phyloP scores from a whole-genome alignment of 768 basidiomycete species.

The Rhodotorula taiwanensis region DNA sequence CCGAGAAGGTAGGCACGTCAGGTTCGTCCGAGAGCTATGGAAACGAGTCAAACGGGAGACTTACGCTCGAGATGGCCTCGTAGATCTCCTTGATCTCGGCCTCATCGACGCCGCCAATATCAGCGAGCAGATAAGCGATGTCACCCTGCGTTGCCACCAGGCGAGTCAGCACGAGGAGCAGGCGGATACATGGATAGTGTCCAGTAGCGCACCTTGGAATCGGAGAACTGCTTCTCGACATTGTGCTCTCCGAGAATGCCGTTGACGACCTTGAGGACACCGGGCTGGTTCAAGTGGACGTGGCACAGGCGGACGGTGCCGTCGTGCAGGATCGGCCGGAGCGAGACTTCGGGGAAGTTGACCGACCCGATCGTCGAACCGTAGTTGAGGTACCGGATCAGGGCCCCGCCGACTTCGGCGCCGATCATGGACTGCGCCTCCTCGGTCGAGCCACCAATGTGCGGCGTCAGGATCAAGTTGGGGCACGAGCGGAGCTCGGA shows the following conservation, averaged over 20 bases:
- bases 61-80: constrained; percentile 45
- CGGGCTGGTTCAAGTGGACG: constrained; percentile 86
- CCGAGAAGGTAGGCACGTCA: too few relatives aligned
- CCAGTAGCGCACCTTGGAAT: constrained; percentile 46
- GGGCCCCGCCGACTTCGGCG: constrained; percentile 77
- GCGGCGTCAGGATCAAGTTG: constrained; percentile 94
- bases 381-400: constrained; percentile 82
- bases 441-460: constrained; percentile 98
- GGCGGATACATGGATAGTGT: too few relatives aligned
- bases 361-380: constrained; percentile 87
- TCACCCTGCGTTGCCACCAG: constrained; percentile 70
- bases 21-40: neutral
- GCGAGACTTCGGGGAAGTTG: constrained; percentile 98
- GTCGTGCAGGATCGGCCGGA: constrained; percentile 84
- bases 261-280: constrained; percentile 91
- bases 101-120: constrained; percentile 83
- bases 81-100: constrained; percentile 69
- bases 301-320: constrained; percentile 81
- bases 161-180: too few relatives aligned
- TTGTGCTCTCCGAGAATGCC: constrained; percentile 89
- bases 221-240: constrained; percentile 99
- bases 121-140: constrained; percentile 90
- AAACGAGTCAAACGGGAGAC: neutral
- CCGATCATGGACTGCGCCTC: constrained; percentile 98
- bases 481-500: constrained; percentile 64